Evolutionary conservation across 2,329 filamentous ascomycete genomes (phyloP).

Genomic region (Blastomyces silverae): DNA sequence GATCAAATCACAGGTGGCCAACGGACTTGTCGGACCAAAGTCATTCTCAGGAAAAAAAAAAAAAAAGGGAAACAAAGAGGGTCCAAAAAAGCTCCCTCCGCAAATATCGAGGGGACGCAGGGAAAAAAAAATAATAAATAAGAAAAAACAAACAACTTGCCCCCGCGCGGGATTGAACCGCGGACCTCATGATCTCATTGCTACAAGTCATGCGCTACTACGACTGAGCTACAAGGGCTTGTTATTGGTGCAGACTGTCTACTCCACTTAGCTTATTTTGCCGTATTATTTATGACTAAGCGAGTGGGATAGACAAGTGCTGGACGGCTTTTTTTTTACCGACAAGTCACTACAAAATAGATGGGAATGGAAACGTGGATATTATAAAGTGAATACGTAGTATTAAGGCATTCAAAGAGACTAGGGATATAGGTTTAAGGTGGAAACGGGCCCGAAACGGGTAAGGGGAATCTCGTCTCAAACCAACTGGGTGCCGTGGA

Average conservation of each 20-base stretch:
- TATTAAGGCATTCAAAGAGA: no score
- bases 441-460: not conserved
- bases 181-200: conserved; percentile 9
- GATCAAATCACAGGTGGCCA: no score
- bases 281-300: not conserved
- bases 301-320: not conserved
- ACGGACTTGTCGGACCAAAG: no score
- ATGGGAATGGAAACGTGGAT: not conserved
- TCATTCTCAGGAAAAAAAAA: not conserved
- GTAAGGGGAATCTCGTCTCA: no score
- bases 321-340: not conserved
- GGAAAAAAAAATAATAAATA: not conserved
- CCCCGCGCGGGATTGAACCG: conserved; percentile 12
- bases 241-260: not conserved
- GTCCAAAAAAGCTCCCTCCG: no score
- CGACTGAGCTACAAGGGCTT: conserved; percentile 9
- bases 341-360: not conserved
- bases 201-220: conserved; percentile 12
- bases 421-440: not conserved
- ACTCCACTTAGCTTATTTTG: not conserved
- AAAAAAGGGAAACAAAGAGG: no score
- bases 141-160: not conserved
- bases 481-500: no score
- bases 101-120: no score
- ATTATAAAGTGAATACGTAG: not conserved